Percentiles rank a stretch among this genome's conserved stretches.
These are phyloP conservation scores for Meyerozyma sp. DNA, from an alignment of 1,139 yeast species.

Conservation along the genomic window DNA sequence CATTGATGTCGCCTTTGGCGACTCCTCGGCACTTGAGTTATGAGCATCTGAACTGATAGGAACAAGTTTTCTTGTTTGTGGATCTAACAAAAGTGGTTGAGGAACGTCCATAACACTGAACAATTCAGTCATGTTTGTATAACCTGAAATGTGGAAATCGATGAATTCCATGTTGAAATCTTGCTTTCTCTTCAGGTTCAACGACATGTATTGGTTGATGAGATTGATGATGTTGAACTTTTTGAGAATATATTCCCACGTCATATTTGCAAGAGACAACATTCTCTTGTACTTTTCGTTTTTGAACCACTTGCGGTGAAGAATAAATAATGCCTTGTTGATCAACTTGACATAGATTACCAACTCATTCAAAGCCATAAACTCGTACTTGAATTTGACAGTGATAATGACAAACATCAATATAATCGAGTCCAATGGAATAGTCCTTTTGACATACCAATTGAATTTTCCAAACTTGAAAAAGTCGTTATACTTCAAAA, in stretches of 20 bases:
- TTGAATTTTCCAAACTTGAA: constrained; percentile 48
- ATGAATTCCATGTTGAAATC: constrained; percentile 26
- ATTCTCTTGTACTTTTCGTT: constrained; percentile 44
- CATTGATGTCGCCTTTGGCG: neutral
- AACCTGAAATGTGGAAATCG: constrained; percentile 38
- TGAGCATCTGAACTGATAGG: constrained; percentile 5
- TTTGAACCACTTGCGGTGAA: constrained; percentile 43
- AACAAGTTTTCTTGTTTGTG: constrained; percentile 1
- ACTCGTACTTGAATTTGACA: constrained; percentile 46
- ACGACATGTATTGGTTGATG: constrained; percentile 20
- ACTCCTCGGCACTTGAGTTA: neutral
- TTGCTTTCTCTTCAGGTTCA: constrained; percentile 5
- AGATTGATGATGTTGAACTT: constrained; percentile 27
- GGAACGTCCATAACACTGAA: constrained; percentile 43
- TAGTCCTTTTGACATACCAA: constrained; percentile 56
- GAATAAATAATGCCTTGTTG: constrained; percentile 38
- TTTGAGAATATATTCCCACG: constrained; percentile 42
- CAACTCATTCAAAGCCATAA: constrained; percentile 26
- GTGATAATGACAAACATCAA: constrained; percentile 47
- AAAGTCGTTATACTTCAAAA: constrained; percentile 43
- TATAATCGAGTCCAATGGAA: constrained; percentile 57
- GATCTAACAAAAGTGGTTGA: constrained; percentile 23
- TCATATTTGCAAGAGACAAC: constrained; percentile 37
- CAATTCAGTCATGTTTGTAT: constrained; percentile 35
- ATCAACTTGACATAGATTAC: constrained; percentile 34